phyloP scores from a whole-genome alignment of 2,329 filamentous ascomycete species.

The Phialemoniopsis sp. region DNA sequence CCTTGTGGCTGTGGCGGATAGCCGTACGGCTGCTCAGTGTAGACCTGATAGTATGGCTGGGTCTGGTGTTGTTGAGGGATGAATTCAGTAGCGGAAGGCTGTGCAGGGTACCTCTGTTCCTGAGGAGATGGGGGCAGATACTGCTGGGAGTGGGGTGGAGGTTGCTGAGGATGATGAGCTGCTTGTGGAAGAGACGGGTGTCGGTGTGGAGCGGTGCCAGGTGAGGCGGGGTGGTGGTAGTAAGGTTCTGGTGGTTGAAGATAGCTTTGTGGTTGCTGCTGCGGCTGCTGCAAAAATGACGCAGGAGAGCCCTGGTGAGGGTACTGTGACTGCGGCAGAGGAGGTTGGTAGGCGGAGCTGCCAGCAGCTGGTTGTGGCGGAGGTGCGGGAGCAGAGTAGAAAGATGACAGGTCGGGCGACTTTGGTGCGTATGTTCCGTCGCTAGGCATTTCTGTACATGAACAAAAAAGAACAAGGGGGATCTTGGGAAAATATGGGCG shows the following conservation, averaged over 20 bases:
- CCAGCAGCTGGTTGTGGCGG: constrained; percentile 19
- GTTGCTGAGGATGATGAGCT: constrained; percentile 1
- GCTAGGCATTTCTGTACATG: constrained; percentile 39
- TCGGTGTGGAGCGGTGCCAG: too few relatives aligned
- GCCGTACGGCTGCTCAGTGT: neutral
- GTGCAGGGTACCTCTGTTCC: constrained; percentile 4
- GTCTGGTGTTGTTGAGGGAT: neutral
- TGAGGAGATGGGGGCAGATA: constrained; percentile 11
- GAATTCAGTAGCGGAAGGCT: constrained; percentile 5
- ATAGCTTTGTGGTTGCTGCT: constrained; percentile 2
- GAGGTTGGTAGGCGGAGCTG: constrained; percentile 22
- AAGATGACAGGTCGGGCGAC: constrained; percentile 55
- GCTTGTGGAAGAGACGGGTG: constrained; percentile 2
- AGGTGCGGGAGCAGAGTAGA: constrained; percentile 34
- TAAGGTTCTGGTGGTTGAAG: constrained; percentile 1
- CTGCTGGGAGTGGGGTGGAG: constrained; percentile 10
- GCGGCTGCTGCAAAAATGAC: constrained; percentile 8
- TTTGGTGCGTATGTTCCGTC: constrained; percentile 51
- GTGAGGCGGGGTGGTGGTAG: constrained; percentile 5
- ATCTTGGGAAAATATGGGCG: too few relatives aligned
- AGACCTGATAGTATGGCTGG: constrained; percentile 1
- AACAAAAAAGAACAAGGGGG: constrained; percentile 7
- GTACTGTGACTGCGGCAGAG: constrained; percentile 22
- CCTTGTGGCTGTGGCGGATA: constrained; percentile 1
- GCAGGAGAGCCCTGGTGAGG: constrained; percentile 14